These are phyloP conservation scores for Pythium grandisporangium DNA, from an alignment of 352 stramenopile species.

Conservation along the genomic window DNA sequence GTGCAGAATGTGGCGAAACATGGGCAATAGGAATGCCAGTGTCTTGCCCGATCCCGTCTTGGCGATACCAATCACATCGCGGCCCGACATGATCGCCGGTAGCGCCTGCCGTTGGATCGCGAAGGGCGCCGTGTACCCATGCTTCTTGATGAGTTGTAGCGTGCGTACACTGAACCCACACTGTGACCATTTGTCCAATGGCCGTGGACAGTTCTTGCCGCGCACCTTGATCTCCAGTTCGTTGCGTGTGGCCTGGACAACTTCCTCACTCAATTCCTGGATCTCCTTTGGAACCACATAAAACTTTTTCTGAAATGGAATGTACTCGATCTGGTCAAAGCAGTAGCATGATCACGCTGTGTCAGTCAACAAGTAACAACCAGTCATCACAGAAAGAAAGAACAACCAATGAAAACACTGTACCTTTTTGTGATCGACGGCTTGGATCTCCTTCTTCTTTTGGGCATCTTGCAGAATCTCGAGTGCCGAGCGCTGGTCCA, in stretches of 20 bases:
- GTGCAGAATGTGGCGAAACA: conserved; percentile 96
- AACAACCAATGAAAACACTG: background rate
- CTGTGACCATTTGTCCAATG: conserved; percentile 95
- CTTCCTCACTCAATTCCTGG: conserved; percentile 79
- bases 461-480: conserved; percentile 88
- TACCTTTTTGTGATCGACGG: conserved; percentile 92
- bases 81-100: conserved; percentile 97
- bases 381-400: background rate
- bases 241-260: conserved; percentile 69
- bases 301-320: conserved; percentile 98
- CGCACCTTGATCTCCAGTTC: conserved; percentile 95
- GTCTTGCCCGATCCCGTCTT: conserved; percentile 95
- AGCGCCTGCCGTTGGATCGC: conserved; percentile 96
- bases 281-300: conserved; percentile 96
- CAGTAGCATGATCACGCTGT: background rate
- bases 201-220: conserved; percentile 94
- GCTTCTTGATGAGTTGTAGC: conserved; percentile 90
- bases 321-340: conserved; percentile 90
- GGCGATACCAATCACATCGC: conserved; percentile 99
- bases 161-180: conserved; percentile 96
- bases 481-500: conserved; percentile 76
- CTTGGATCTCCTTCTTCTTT: conserved; percentile 92
- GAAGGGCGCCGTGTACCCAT: conserved; percentile 93
- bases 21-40: conserved; percentile 86
- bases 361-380: background rate